Evolutionary conservation across 176 grass and related monocot genomes (phyloP), one percentile per base, ranked within the genome.

Genomic region (Dactylis glomerata): DNA sequence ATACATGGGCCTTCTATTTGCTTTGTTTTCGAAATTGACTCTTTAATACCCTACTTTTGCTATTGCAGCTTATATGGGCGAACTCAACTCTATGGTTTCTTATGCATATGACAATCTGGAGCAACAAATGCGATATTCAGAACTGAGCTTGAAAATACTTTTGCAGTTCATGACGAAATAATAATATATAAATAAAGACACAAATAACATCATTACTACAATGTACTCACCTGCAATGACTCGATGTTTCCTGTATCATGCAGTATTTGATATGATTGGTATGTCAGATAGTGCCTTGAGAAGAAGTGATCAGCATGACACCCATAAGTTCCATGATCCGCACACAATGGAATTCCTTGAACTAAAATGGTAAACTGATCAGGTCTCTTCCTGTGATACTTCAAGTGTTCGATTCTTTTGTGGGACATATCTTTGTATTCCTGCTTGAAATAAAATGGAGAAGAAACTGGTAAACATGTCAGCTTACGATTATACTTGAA

Each of bases 341-440:
- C 59, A 62, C 92, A 97, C 33, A 75, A 2, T 15, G 94, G 92
- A 84, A 97, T 90, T 87, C 94, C 94, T 81, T 78, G 83, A 81
- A 94, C 92, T 65, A 97, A 87, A 70, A 97, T 87, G 61, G 92
- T 94, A 13, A 89, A 94, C 85, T 97, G 94, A 50, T 92, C 90
- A 50, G 92, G 73, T 23, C 92, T 84, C 22, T 87, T 83, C 45
- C 75, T 81, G 83, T 92, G 82, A 81, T 82, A 57, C 66, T 83
- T 81, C 77, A 97, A 81, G 22, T 89, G 90, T 56, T 71, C 58
- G 87, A 92, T 90, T 82, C 92, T 90, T 77, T 71, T 91, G 26
- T 24, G 23, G 27, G 83, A 34, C 36, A 94, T 92, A 40, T 90
- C 83, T 74, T 92, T 89, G 58, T 92, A 89, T 36, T 94, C 94